Conservation (phyloP, 1,284 basidiomycete species). For the Malassezia caprae region DNA sequence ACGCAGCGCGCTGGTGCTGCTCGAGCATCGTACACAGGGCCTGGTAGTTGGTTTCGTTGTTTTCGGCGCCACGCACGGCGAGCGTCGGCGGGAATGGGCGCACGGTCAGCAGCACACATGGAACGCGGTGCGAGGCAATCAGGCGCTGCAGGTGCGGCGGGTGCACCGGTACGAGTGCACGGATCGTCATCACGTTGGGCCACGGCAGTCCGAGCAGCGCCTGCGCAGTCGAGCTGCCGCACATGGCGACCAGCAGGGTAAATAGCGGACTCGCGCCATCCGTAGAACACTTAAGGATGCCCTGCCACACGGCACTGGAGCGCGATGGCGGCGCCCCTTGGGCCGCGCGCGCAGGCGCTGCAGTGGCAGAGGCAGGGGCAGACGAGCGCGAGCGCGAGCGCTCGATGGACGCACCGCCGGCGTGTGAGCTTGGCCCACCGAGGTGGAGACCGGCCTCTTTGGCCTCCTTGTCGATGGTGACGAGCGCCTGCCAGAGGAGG, state of each 20-base stretch:
- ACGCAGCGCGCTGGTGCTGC: slow-evolving; percentile 32
- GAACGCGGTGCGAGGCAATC: slow-evolving; percentile 2
- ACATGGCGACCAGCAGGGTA: slow-evolving; percentile 25
- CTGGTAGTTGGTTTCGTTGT: slow-evolving; percentile 32
- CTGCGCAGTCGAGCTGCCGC: slow-evolving; percentile 16
- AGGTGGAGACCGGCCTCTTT: slow-evolving; percentile 29
- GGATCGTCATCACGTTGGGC: slow-evolving; percentile 12
- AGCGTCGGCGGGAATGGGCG: not conserved
- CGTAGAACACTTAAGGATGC: slow-evolving; percentile 31
- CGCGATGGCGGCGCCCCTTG: slow-evolving; percentile 13
- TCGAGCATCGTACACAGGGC: slow-evolving; percentile 27
- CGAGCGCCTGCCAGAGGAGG: slow-evolving; percentile 26
- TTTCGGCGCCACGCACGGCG: slow-evolving; percentile 16
- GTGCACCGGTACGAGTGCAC: not conserved
- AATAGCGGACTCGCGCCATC: slow-evolving; percentile 22
- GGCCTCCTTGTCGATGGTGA: slow-evolving; percentile 37
- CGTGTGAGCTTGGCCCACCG: slow-evolving; percentile 23
- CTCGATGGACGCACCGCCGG: not conserved
- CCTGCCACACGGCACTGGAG: slow-evolving; percentile 31
- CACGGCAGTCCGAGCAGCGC: slow-evolving; percentile 8
- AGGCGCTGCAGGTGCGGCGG: slow-evolving; percentile 3
- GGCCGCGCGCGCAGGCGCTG: not conserved
- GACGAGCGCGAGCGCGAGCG: not conserved
- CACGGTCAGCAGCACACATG: slow-evolving; percentile 4
- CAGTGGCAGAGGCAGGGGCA: not conserved